A percentile compares a stretch with the other conserved stretches of the same genome.
Evolutionary conservation across 2,329 filamentous ascomycete genomes (phyloP).

Genomic region (Trichoderma guizhouense): DNA sequence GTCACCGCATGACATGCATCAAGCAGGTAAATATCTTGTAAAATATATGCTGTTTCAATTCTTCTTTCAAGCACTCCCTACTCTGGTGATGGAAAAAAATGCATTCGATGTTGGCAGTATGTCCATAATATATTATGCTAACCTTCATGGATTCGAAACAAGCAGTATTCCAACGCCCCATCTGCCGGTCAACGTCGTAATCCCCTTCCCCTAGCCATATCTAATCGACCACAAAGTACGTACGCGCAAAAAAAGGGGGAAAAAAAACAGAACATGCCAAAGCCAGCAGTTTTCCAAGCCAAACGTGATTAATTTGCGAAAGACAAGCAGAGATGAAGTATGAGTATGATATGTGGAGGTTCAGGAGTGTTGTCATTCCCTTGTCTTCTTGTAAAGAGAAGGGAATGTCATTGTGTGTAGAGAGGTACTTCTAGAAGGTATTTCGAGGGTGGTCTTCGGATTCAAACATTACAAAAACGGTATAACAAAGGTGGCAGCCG

Average conservation of each 20-base stretch:
- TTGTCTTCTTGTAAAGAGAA: background rate
- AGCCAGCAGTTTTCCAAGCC: background rate
- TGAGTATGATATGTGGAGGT: background rate
- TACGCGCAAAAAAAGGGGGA: background rate
- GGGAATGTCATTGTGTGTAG: background rate
- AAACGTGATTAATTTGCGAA: background rate
- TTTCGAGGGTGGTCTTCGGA: background rate
- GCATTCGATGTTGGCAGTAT: background rate
- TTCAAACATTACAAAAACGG: conserved; percentile 10
- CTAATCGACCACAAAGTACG: background rate
- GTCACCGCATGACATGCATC: background rate
- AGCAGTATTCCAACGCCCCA: background rate
- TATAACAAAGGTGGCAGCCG: background rate
- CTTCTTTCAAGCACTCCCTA: background rate
- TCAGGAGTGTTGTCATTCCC: background rate
- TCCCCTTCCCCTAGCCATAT: background rate
- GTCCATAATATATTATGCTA: background rate
- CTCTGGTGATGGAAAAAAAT: background rate
- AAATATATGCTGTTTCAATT: background rate
- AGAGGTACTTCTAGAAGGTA: background rate
- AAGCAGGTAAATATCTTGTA: background rate
- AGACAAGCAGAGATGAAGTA: background rate
- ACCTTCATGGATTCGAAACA: background rate
- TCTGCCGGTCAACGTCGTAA: background rate
- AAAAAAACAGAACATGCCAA: background rate